Evolutionary conservation across 768 basidiomycete species (phyloP), one percentile per base, ranked within the genome.

Genomic region (Kwoniella pini): DNA sequence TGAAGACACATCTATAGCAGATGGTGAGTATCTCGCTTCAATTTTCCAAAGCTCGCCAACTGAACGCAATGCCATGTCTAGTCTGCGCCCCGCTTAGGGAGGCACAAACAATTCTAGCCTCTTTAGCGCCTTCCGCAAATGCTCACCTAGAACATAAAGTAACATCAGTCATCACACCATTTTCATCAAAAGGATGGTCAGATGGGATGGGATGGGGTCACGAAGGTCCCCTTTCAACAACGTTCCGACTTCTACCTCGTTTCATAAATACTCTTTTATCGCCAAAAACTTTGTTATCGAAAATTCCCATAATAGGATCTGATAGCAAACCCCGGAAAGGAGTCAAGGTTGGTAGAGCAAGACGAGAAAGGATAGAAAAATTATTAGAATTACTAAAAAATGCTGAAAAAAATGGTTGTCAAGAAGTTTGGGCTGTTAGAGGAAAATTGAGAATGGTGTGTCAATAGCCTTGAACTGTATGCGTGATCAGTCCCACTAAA

Each of bases 121-220:
- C 65, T 0, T 64, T 74, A 11, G 51, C 57, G 42, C 70, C 70
- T 21, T 17, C 38, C 3, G 44, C 44, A 4, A 44, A 68, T 43
- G 64, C 70, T 3, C 72, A 74, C 49, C 64, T 74, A 19, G 62
- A 69, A 27, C 54, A 62, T 30, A 74, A 71, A 46, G 31, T 69
- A 17, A 61, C 67, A 13, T 53, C 57, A 2, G 24, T 50, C 4
- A 54, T 57, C 15, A 50, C 45, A 21, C 58, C 62, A 15, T 67
- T 63, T 28, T 55, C 44, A 4, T 42, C 39, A 4, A 39, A 54
- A 38, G 63, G 63, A 46, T 72, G 72, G 72, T 70, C 64, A 5
- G 68, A 71, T 42, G 70, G 83, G 80, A 77, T 83, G 83, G 53
- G 71, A 30, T 57, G 69, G 69, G 49, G 63, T 30, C 51, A 72